A percentile compares a stretch with the other conserved stretches of the same genome.
phyloP scores from a whole-genome alignment of 176 grass and related monocot species.

The sorghum (Sorghum bicolor) region Sorghum_bicolor_NCBIv3 NC_012870.2:12212501-12213000 shows the following conservation, averaged over 20 bases:
- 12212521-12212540: not conserved
- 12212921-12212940: not conserved
- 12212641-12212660: not conserved
- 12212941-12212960: not conserved
- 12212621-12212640: not conserved
- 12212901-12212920: not conserved
- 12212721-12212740: not conserved
- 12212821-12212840: constrained; percentile 3
- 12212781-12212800: constrained; percentile 3
- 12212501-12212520: not conserved
- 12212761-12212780: constrained; percentile 26
- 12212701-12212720: not conserved
- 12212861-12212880: not conserved
- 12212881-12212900: not conserved
- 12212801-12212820: not conserved
- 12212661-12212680: not conserved
- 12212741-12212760: constrained; percentile 20
- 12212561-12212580: not conserved
- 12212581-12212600: not conserved
- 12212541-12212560: not conserved
- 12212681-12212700: not conserved
- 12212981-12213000: not conserved
- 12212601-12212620: not conserved
- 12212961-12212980: not conserved
- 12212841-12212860: not conserved